Evolutionary conservation across 805 yeast species (phyloP), one percentile per base, ranked within the genome.

Genomic region (Blastobotrys muscicola): DNA sequence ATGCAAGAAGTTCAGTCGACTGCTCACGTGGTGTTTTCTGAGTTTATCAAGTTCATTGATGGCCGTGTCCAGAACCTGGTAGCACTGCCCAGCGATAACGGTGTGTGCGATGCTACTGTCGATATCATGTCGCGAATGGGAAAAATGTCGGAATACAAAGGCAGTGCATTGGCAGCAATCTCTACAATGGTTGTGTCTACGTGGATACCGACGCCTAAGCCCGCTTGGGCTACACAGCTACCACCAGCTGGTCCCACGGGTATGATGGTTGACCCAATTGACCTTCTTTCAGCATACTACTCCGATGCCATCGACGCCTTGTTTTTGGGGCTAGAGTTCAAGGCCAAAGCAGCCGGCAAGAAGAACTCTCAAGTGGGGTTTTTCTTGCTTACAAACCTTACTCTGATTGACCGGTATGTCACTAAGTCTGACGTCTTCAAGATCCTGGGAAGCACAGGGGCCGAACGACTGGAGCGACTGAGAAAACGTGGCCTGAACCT

Each of bases 271-370:
- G 71, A 72, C 39, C 69, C 78, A 1, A 64, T 66, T 16, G 73
- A 71, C 44, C 61, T 82, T 49, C 60, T 86, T 30, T 72, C 86
- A 1, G 70, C 82, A 36, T 89, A 74, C 55, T 73, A 77, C 47
- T 74, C 87, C 41, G 97, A 90, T 59, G 70, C 82, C 36, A 71
- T 90, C 36, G 96, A 89, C 59, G 78, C 80, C 37, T 71, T 85
- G 20, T 70, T 80, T 57, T 67, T 79, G 29, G 72, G 73, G 42
- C 62, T 89, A 38, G 94, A 83, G 57, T 66, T 75, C 41, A 72
- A 72, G 50, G 75, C 83, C 26, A 70, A 71, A 46, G 45, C 57
- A 23, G 51, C 63, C 38, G 52, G 53, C 40, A 49, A 56, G 42
- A 49, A 62, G 47, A 46, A 54, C 37, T 45, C 69, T 42, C 58